Evolutionary conservation across 2,329 filamentous ascomycete genomes (phyloP).

Genomic region (Sordariomycetes sp.): DNA sequence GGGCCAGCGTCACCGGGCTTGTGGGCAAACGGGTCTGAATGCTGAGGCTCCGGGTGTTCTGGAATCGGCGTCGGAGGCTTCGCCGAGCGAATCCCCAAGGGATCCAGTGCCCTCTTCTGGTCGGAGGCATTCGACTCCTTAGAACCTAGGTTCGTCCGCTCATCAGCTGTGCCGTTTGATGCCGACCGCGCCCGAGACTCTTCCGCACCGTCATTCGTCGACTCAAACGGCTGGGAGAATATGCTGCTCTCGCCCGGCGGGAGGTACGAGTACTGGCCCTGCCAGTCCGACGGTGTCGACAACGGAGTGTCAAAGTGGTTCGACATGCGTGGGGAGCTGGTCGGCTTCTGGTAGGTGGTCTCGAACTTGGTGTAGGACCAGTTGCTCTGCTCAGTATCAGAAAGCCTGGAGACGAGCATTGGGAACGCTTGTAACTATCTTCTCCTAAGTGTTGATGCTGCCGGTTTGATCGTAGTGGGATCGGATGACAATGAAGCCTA

Average conservation of each 20-base stretch:
- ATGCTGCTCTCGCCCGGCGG: slow-evolving; percentile 28
- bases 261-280: slow-evolving; percentile 38
- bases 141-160: slow-evolving; percentile 51
- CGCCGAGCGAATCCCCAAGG: slow-evolving; percentile 25
- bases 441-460: not conserved
- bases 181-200: slow-evolving; percentile 20
- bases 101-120: slow-evolving; percentile 18
- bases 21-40: slow-evolving; percentile 13
- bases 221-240: slow-evolving; percentile 30
- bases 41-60: slow-evolving; percentile 16
- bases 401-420: slow-evolving; percentile 44
- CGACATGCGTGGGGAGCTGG: slow-evolving; percentile 41
- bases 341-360: slow-evolving; percentile 27
- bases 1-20: slow-evolving; percentile 21
- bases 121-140: slow-evolving; percentile 11
- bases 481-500: not conserved
- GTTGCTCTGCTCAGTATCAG: slow-evolving; percentile 38
- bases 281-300: slow-evolving; percentile 43
- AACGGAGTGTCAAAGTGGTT: slow-evolving; percentile 36
- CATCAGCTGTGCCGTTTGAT: slow-evolving; percentile 15
- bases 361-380: slow-evolving; percentile 42
- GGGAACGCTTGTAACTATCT: slow-evolving; percentile 13
- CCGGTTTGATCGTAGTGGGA: not conserved
- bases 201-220: slow-evolving; percentile 23
- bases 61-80: slow-evolving; percentile 23